Percentiles rank a stretch among this genome's conserved stretches.
Evolutionary conservation across 1,139 yeast species (phyloP).

Genomic region (Scheffersomyces illinoinensis): DNA sequence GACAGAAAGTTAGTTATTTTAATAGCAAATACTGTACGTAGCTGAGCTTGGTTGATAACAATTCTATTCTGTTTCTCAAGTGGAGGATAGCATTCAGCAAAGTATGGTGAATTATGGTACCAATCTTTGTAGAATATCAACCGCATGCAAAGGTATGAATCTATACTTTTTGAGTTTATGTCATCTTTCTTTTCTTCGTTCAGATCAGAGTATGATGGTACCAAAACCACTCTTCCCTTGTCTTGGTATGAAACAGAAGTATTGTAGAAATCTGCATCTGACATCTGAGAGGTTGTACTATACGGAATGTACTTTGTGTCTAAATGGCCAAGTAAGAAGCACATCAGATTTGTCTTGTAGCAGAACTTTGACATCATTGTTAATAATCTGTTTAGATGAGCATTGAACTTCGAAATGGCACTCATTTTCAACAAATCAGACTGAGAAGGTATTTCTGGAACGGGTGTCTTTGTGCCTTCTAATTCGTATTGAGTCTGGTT

Average conservation of each 20-base stretch:
- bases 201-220: conserved; percentile 13
- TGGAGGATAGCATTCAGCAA: conserved; percentile 10
- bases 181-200: background rate
- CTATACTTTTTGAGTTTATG: conserved; percentile 6
- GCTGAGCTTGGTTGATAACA: conserved; percentile 9
- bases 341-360: conserved; percentile 24
- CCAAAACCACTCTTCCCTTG: conserved; percentile 20
- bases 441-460: conserved; percentile 31
- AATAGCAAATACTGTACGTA: conserved; percentile 23
- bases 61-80: background rate
- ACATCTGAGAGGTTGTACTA: background rate
- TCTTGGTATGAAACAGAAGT: conserved; percentile 1
- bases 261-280: background rate
- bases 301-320: conserved; percentile 24
- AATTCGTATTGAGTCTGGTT: conserved; percentile 19
- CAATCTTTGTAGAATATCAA: conserved; percentile 39
- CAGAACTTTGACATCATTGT: conserved; percentile 26
- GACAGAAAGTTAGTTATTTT: conserved; percentile 15
- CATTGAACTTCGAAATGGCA: conserved; percentile 33
- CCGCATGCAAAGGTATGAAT: conserved; percentile 25
- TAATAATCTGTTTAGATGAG: conserved; percentile 31
- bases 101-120: conserved; percentile 32
- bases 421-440: conserved; percentile 34
- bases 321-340: conserved; percentile 33
- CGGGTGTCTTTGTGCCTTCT: conserved; percentile 24